Percentiles rank a stretch among this genome's conserved stretches.
These are phyloP conservation scores for Filosporella fistucella DNA, from an alignment of 495 filamentous ascomycete genomes.

Conservation along the genomic window DNA sequence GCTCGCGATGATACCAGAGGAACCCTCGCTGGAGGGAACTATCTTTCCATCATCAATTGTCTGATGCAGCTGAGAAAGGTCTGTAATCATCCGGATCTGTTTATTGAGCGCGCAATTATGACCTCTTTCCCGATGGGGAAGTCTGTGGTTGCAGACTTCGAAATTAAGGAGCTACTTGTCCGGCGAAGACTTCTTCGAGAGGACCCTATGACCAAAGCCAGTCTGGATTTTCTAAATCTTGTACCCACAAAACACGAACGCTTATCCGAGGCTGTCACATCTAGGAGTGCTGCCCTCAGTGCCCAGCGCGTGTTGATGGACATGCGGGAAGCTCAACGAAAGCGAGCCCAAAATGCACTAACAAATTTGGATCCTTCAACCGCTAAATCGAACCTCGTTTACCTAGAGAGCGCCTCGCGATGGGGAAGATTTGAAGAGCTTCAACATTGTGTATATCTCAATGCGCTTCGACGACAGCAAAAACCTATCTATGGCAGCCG, in stretches of 20 bases:
- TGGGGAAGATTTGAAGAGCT: conserved; percentile 74
- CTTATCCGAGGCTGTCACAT: conserved; percentile 54
- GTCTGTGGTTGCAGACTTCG: conserved; percentile 74
- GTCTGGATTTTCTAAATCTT: conserved; percentile 76
- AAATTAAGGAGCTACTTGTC: conserved; percentile 69
- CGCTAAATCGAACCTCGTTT: conserved; percentile 64
- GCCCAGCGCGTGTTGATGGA: conserved; percentile 56
- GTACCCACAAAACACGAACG: conserved; percentile 68
- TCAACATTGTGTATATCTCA: conserved; percentile 74
- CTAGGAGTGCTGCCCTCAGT: conserved; percentile 59
- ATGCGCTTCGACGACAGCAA: conserved; percentile 74
- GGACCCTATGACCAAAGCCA: conserved; percentile 60
- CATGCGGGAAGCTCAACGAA: conserved; percentile 58
- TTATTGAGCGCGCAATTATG: conserved; percentile 96
- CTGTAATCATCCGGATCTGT: conserved; percentile 97
- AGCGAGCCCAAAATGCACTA: conserved; percentile 55
- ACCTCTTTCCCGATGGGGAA: conserved; percentile 92
- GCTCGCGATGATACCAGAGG: conserved; percentile 86
- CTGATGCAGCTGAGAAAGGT: conserved; percentile 97
- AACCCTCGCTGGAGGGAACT: conserved; percentile 90
- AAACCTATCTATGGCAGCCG: conserved; percentile 76
- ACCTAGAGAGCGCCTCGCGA: conserved; percentile 66
- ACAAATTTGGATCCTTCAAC: conserved; percentile 54
- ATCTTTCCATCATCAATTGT: conserved; percentile 96
- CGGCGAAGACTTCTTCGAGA: conserved; percentile 60